A percentile compares a stretch with the other conserved stretches of the same genome.
Conservation (phyloP, 2,329 filamentous ascomycete genomes). For the Botryotinia globosa region DNA sequence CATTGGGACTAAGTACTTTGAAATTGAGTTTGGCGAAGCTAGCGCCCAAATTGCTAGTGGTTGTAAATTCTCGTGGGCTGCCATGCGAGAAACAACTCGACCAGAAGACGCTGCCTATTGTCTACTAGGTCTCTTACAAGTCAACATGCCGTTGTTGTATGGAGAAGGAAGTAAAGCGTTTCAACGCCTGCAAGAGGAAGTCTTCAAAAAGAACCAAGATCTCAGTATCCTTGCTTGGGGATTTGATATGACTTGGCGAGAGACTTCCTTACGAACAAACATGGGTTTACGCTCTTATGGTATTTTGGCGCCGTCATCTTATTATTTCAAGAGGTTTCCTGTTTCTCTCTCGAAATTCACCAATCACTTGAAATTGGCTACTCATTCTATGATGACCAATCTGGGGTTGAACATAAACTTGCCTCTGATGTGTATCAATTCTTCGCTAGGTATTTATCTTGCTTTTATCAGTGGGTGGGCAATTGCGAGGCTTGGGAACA, state of each 20-base stretch:
- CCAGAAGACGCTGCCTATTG: conserved; percentile 16
- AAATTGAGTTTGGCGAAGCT: neutral
- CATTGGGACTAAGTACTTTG: neutral
- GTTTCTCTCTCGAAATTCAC: neutral
- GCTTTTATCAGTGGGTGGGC: neutral
- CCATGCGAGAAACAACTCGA: conserved; percentile 8
- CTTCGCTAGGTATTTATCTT: conserved; percentile 1
- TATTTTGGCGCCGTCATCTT: neutral
- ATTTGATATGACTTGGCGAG: neutral
- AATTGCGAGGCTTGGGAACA: neutral
- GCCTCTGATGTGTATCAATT: neutral
- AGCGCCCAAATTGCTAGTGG: neutral
- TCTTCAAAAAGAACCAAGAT: conserved; percentile 5
- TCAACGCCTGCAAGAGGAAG: conserved; percentile 6
- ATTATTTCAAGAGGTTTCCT: neutral
- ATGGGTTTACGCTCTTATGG: neutral
- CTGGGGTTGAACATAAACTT: neutral
- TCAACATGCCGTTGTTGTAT: conserved; percentile 2
- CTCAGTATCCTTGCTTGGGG: conserved; percentile 17
- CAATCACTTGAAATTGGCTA: neutral
- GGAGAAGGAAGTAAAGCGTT: neutral
- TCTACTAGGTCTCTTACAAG: conserved; percentile 10
- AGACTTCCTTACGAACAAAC: neutral
- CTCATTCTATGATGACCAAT: conserved; percentile 4
- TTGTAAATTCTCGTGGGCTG: neutral